These are phyloP conservation scores for Lagerstroemia speciosa DNA, from an alignment of 345 rosid genomes.

Conservation along the genomic window DNA sequence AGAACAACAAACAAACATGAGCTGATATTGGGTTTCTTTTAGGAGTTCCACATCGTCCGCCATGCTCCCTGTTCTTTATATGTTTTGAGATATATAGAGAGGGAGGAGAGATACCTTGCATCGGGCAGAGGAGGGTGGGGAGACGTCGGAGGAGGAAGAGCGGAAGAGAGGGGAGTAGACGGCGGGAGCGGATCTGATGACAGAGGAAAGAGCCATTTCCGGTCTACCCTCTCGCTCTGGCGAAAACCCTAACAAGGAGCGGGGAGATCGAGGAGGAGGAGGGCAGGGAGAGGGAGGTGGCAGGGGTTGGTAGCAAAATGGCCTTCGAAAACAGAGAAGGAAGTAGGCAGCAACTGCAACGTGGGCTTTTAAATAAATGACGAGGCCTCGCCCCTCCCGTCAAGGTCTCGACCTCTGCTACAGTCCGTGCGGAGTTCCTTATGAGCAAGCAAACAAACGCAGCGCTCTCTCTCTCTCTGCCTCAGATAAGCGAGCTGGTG, in stretches of 20 bases:
- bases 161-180: constrained; percentile 30
- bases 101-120: constrained; percentile 6
- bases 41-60: background rate
- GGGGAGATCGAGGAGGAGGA: constrained; percentile 1
- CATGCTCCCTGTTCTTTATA: background rate
- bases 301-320: background rate
- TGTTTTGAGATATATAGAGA: background rate
- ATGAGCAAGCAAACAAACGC: constrained; percentile 7
- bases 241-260: constrained; percentile 20
- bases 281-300: background rate
- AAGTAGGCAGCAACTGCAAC: background rate
- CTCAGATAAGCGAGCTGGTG: background rate
- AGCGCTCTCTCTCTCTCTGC: background rate
- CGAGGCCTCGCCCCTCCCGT: background rate
- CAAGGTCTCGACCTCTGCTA: background rate
- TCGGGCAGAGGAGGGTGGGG: constrained; percentile 21
- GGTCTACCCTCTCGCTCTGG: background rate
- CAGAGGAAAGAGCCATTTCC: constrained; percentile 58
- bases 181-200: constrained; percentile 55
- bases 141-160: constrained; percentile 29
- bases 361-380: background rate
- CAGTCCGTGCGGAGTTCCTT: constrained; percentile 23
- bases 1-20: background rate
- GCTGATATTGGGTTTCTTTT: background rate
- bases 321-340: constrained; percentile 16